phyloP scores from a whole-genome alignment of 2,329 filamentous ascomycete species.

The Bertia moriformis region DNA sequence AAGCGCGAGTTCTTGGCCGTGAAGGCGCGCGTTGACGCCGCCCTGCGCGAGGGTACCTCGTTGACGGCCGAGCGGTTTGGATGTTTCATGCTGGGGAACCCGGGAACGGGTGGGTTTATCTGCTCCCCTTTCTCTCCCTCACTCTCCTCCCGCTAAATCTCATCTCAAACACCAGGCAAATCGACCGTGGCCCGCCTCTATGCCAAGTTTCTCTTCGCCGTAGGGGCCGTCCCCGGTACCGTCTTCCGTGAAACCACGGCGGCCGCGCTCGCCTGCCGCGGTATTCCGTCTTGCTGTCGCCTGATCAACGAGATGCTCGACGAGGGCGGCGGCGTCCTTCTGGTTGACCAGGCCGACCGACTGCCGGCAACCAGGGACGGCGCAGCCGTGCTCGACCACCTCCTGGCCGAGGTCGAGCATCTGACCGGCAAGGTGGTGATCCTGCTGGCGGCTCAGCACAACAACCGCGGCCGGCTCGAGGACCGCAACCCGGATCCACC shows the following conservation, averaged over 20 bases:
- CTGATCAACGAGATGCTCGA: constrained; percentile 40
- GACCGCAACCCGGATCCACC: constrained; percentile 57
- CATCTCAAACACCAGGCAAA: constrained; percentile 46
- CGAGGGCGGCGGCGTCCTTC: constrained; percentile 51
- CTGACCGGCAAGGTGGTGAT: constrained; percentile 55
- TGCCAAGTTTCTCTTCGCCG: constrained; percentile 44
- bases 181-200: constrained; percentile 64
- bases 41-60: constrained; percentile 38
- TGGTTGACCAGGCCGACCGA: constrained; percentile 72
- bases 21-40: constrained; percentile 47
- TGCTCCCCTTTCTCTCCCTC: too few species aligned
- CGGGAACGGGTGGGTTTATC: too few species aligned
- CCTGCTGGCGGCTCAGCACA: constrained; percentile 58
- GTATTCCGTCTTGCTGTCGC: constrained; percentile 40
- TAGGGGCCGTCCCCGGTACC: constrained; percentile 46
- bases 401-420: constrained; percentile 63
- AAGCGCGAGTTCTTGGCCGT: constrained; percentile 49
- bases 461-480: constrained; percentile 64
- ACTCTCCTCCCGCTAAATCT: too few species aligned
- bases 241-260: constrained; percentile 55
- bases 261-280: constrained; percentile 46
- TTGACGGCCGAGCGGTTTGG: constrained; percentile 45
- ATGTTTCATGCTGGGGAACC: constrained; percentile 53
- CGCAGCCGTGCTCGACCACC: constrained; percentile 49
- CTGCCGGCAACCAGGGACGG: constrained; percentile 44